A percentile compares a stretch with the other conserved stretches of the same genome.
Evolutionary conservation across 352 stramenopile genomes (phyloP).

Genomic region (Phytophthora sojae): DNA sequence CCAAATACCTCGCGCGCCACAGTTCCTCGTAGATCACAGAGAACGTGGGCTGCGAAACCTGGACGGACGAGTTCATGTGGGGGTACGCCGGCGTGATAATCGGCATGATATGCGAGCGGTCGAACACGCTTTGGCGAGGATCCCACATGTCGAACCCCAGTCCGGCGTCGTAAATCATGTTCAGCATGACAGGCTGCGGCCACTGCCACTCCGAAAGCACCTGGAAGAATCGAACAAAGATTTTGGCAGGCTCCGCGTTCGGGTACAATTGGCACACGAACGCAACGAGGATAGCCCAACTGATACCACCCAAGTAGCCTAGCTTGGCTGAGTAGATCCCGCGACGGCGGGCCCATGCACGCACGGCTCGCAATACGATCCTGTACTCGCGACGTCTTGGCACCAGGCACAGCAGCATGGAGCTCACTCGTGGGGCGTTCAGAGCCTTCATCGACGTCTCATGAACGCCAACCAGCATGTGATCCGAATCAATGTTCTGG

Average conservation of each 20-base stretch:
- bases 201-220: slow-evolving; percentile 88
- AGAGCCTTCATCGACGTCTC: slow-evolving; percentile 94
- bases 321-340: slow-evolving; percentile 98
- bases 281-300: slow-evolving; percentile 97
- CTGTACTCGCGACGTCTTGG: slow-evolving; percentile 91
- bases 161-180: slow-evolving; percentile 86
- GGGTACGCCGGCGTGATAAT: slow-evolving; percentile 99
- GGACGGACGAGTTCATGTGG: slow-evolving; percentile 98
- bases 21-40: slow-evolving; percentile 94
- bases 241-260: slow-evolving; percentile 68
- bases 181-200: slow-evolving; percentile 84
- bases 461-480: slow-evolving; percentile 94
- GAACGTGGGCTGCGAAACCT: slow-evolving; percentile 94
- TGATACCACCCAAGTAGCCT: slow-evolving; percentile 97
- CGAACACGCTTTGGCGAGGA: slow-evolving; percentile 79
- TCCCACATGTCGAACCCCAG: slow-evolving; percentile 92
- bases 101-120: slow-evolving; percentile 96
- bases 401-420: slow-evolving; percentile 94
- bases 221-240: slow-evolving; percentile 88
- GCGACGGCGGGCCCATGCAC: slow-evolving; percentile 82
- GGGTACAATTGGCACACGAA: slow-evolving; percentile 94
- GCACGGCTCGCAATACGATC: slow-evolving; percentile 76
- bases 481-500: slow-evolving; percentile 87
- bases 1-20: slow-evolving; percentile 76
- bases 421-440: slow-evolving; percentile 95